Conservation (phyloP, 257 asterid genomes). For the Nicotiana attenuata region DNA sequence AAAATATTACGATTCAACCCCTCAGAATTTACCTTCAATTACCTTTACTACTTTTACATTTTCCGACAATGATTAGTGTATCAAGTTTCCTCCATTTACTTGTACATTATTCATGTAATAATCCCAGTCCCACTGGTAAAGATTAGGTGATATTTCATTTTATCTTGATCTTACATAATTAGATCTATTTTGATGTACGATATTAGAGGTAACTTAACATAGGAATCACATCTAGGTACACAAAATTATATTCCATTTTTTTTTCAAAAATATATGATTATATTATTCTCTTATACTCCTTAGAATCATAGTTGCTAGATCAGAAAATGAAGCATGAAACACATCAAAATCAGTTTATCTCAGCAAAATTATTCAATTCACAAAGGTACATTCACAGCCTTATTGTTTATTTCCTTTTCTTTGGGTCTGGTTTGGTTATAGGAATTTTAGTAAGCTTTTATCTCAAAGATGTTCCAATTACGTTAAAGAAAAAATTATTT, state of each 20-base stretch:
- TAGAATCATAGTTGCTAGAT: neutral
- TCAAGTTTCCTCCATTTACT: neutral
- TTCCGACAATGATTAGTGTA: neutral
- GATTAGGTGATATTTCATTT: neutral
- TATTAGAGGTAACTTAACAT: neutral
- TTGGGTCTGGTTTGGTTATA: constrained; percentile 64
- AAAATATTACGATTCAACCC: neutral
- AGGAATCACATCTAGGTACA: neutral
- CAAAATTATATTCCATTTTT: neutral
- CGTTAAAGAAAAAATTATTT: constrained; percentile 24
- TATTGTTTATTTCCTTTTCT: constrained; percentile 44
- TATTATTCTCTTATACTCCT: neutral
- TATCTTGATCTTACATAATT: neutral
- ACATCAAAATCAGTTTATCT: constrained; percentile 9
- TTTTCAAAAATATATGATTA: neutral
- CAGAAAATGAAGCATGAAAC: constrained; percentile 20
- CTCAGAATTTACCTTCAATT: neutral
- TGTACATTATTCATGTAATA: neutral
- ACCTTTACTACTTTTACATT: neutral
- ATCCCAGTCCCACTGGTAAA: neutral
- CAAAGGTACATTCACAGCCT: constrained; percentile 39
- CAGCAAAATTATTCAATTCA: constrained; percentile 22
- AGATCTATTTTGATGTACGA: neutral
- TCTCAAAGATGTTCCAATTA: constrained; percentile 29
- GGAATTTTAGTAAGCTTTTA: constrained; percentile 52